Conservation (phyloP, 441 rosid species). For the Pelargonium myrrhifolium region DNA sequence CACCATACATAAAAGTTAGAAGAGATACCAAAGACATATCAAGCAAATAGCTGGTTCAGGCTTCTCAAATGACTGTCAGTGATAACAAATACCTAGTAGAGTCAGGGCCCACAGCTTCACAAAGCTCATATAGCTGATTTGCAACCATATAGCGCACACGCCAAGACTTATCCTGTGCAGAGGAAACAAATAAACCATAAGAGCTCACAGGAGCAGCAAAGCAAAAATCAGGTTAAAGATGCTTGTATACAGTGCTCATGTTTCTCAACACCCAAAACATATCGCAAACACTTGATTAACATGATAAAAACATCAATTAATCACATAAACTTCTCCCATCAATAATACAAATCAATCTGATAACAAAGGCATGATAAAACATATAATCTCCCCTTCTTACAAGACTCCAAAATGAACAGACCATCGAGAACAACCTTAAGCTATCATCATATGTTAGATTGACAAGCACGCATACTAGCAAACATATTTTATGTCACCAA, state of each 20-base stretch:
- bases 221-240: not conserved
- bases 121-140: slow-evolving; percentile 84
- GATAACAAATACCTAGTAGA: slow-evolving; percentile 51
- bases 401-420: no score
- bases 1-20: slow-evolving; percentile 1
- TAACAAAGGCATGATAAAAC: not conserved
- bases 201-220: not conserved
- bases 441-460: no score
- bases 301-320: not conserved
- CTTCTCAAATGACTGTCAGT: not conserved
- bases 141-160: slow-evolving; percentile 99
- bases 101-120: slow-evolving; percentile 97
- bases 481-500: not conserved
- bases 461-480: not conserved
- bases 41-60: not conserved
- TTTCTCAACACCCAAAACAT: not conserved
- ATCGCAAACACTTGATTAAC: not conserved
- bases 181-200: not conserved
- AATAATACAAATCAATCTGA: not conserved
- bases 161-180: slow-evolving; percentile 88
- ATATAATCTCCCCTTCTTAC: no score
- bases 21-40: not conserved
- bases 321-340: not conserved
- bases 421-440: no score
- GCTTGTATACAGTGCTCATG: not conserved